Evolutionary conservation across 768 basidiomycete genomes (phyloP).

Genomic region (Podaxis sp.): DNA sequence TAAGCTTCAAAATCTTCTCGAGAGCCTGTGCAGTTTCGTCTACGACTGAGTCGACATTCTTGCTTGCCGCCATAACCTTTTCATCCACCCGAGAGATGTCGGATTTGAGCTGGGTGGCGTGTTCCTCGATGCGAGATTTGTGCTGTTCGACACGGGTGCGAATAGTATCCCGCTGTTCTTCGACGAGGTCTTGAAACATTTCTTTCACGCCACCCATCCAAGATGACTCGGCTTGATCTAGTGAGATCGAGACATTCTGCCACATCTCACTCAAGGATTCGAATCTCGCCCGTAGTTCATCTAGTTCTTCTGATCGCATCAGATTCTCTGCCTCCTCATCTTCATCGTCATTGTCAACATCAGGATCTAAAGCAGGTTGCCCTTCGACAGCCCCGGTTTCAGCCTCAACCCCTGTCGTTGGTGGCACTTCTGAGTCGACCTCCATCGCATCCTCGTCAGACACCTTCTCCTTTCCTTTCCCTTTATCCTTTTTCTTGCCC

Average conservation of each 20-base stretch:
- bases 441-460: conserved; percentile 9
- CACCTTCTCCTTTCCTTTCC: conserved; percentile 1
- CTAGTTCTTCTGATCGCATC: background rate
- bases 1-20: conserved; percentile 1
- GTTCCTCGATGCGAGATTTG: background rate
- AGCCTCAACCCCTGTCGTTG: background rate
- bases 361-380: background rate
- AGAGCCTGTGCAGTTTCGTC: background rate
- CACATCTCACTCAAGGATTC: background rate
- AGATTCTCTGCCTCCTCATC: background rate
- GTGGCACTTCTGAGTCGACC: conserved; percentile 1
- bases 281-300: background rate
- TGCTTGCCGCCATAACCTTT: background rate
- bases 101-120: background rate
- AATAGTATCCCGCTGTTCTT: background rate
- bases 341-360: background rate
- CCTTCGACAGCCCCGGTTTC: background rate
- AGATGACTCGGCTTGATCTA: conserved; percentile 1
- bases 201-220: conserved; percentile 1
- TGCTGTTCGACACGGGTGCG: background rate
- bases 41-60: background rate
- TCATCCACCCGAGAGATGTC: background rate
- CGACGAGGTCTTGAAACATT: background rate
- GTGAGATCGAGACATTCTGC: background rate
- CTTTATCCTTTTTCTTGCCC: conserved; percentile 11